Evolutionary conservation across 2,329 filamentous ascomycete species (phyloP), one percentile per base, ranked within the genome.

Genomic region (Colletotrichum chrysophilum): DNA sequence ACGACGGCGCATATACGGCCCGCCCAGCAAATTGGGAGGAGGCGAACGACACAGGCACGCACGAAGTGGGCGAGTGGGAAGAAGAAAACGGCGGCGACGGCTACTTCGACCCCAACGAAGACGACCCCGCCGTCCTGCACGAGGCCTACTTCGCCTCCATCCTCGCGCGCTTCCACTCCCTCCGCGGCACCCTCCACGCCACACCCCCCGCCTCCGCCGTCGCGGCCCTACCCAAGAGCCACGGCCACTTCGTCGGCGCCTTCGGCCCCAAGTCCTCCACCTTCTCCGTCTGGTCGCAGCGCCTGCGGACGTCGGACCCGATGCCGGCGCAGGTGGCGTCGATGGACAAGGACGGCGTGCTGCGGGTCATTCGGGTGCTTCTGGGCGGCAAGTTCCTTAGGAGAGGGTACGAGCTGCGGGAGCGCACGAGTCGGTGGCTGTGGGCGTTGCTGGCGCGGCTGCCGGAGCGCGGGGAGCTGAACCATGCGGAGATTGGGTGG

Each of bases 391-490:
- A 91, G 76, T 91, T 94, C 67, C 89, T 94, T 69, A 89, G 89
- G 61, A 89, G 89, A 66, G 90, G 90, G n/a, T 84, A 87, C 26
- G 88, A 89, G 34, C 86, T 95, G 34, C 88, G 91, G 30, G 89
- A 91, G 79, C 90, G 93, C 64, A 92, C 94, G 6, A 96, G 95
- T 75, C 89, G 92, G 18, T 98, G 96, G 96, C 87, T 95, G 5
- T 98, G 96, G 96, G 93, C 94, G 0, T 84, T 98, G 73, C 87
- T 98, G 60, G 95, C 94, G 4, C 90, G 92, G 73, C 89, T 96
- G 74, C 93, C 94, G 1, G 94, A 95, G 43, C 86, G 91, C 12
- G 95, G 95, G 2, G 92, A 94, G 82, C 86, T 98, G 82, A 91
- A 92, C 76, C 94, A 95, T 77, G 90, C 92, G 58, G 94, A 97